Percentiles rank a stretch among this genome's conserved stretches.
Conservation (phyloP, 31 red algal genomes). For the Porphyra umbilicalis region DNA sequence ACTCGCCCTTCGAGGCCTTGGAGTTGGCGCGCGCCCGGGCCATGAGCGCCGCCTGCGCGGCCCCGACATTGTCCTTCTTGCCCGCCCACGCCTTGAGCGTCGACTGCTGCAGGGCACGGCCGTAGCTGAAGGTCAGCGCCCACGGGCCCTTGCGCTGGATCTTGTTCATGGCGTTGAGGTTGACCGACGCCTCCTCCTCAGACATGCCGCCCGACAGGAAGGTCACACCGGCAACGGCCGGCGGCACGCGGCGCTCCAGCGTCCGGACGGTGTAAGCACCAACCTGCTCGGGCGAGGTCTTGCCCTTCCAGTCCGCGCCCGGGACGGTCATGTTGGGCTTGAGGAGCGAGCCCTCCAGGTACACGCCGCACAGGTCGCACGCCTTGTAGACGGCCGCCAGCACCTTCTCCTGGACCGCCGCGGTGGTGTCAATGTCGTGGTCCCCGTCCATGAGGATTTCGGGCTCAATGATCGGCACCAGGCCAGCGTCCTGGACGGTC, state of each 20-base stretch:
- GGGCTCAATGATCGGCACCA: constrained; percentile 98
- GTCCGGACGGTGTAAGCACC: constrained; percentile 78
- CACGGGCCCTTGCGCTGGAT: constrained; percentile 91
- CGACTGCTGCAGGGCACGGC: constrained; percentile 95
- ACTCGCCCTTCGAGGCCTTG: constrained; percentile 83
- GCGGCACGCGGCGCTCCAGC: constrained; percentile 83
- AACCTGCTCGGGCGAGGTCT: constrained; percentile 67
- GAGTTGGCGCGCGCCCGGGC: constrained; percentile 96
- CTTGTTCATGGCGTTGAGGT: constrained; percentile 93
- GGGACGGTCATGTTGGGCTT: constrained; percentile 99
- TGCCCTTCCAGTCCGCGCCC: constrained; percentile 72
- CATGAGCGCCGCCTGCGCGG: constrained; percentile 83
- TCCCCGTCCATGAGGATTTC: constrained; percentile 98
- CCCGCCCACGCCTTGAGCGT: constrained; percentile 96
- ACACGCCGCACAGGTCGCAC: constrained; percentile 78
- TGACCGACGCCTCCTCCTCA: constrained; percentile 94
- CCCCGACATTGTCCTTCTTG: constrained; percentile 76
- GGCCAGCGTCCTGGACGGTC: constrained; percentile 84
- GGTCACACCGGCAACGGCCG: constrained; percentile 91
- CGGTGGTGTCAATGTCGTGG: constrained; percentile 69
- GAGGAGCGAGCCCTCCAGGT: constrained; percentile 91
- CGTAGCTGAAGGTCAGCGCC: constrained; percentile 93
- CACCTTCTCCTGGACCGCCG: constrained; percentile 93
- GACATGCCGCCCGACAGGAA: constrained; percentile 98
- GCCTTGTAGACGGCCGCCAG: constrained; percentile 87